Percentiles rank a stretch among this genome's conserved stretches.
Evolutionary conservation across 371 early-diverging fungal genomes (phyloP).

Genomic region (Entomophthora muscae): DNA sequence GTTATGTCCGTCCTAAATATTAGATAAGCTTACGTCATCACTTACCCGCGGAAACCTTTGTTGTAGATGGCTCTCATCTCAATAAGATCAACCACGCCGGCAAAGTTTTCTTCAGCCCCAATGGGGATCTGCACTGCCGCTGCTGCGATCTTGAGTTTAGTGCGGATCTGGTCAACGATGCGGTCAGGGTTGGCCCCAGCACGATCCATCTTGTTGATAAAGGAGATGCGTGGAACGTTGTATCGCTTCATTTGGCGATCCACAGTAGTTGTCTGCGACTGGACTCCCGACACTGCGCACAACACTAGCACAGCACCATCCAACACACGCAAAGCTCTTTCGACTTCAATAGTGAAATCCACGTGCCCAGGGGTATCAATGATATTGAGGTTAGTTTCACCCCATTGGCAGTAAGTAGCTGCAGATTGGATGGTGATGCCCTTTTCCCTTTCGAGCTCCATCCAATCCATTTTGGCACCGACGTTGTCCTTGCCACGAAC

Average conservation of each 20-base stretch:
- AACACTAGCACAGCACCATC: slow-evolving; percentile 79
- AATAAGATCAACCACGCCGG: slow-evolving; percentile 88
- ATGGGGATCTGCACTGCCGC: slow-evolving; percentile 92
- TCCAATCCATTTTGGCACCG: slow-evolving; percentile 97
- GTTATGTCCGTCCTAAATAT: slow-evolving; percentile 34
- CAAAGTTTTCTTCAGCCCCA: slow-evolving; percentile 70
- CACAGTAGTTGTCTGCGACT: slow-evolving; percentile 93
- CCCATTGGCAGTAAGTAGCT: slow-evolving; percentile 72
- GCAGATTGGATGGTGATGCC: slow-evolving; percentile 87
- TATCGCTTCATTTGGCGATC: slow-evolving; percentile 88
- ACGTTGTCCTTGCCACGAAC: slow-evolving; percentile 94
- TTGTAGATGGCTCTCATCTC: slow-evolving; percentile 74
- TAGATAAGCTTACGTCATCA: neutral
- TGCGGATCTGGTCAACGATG: slow-evolving; percentile 65
- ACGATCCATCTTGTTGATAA: slow-evolving; percentile 85
- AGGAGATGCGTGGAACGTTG: slow-evolving; percentile 68
- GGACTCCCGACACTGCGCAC: slow-evolving; percentile 73
- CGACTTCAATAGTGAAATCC: slow-evolving; percentile 86
- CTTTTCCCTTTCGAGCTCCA: slow-evolving; percentile 95
- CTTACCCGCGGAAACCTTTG: slow-evolving; percentile 72
- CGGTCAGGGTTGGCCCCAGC: slow-evolving; percentile 82
- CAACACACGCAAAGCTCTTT: slow-evolving; percentile 74
- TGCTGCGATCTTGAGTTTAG: slow-evolving; percentile 55
- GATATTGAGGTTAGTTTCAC: slow-evolving; percentile 65
- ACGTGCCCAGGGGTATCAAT: slow-evolving; percentile 89